These are phyloP conservation scores for Panicum miliaceum DNA, from an alignment of 176 grass and related monocot genomes.

Conservation along the genomic window DNA sequence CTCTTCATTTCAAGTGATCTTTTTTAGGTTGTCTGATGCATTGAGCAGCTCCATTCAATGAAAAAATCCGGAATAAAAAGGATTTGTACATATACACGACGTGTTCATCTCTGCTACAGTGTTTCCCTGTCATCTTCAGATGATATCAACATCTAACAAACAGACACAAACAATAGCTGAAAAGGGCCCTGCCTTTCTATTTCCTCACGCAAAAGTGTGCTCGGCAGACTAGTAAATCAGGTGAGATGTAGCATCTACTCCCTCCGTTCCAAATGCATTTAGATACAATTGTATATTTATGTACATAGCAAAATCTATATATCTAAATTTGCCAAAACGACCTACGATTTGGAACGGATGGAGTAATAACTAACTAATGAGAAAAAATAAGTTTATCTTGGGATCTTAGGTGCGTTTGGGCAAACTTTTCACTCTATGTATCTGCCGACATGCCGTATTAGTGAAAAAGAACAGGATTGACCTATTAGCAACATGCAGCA, in stretches of 20 bases:
- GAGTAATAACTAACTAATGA: constrained; percentile 3
- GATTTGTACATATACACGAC: not conserved
- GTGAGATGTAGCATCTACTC: constrained; percentile 24
- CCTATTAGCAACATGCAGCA: not conserved
- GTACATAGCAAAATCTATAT: too few species aligned
- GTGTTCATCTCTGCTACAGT: not conserved
- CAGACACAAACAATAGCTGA: not conserved
- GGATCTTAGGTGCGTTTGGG: not conserved
- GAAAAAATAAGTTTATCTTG: not conserved
- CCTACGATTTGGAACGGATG: too few species aligned
- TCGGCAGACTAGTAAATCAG: not conserved
- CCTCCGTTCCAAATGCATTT: too few species aligned
- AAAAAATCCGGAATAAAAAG: not conserved
- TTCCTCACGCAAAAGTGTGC: constrained; percentile 20
- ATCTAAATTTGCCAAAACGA: too few species aligned
- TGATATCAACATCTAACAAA: constrained; percentile 17
- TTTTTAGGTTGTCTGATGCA: not conserved
- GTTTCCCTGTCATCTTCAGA: constrained; percentile 21
- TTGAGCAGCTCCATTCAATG: not conserved
- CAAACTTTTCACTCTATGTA: constrained; percentile 26
- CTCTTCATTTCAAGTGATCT: not conserved
- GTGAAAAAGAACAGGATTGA: constrained; percentile 28
- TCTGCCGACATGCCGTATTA: constrained; percentile 25
- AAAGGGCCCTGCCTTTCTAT: constrained; percentile 33
- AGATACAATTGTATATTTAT: too few species aligned